phyloP scores from a whole-genome alignment of 208 protist species.

The Polymyxa betae region DNA sequence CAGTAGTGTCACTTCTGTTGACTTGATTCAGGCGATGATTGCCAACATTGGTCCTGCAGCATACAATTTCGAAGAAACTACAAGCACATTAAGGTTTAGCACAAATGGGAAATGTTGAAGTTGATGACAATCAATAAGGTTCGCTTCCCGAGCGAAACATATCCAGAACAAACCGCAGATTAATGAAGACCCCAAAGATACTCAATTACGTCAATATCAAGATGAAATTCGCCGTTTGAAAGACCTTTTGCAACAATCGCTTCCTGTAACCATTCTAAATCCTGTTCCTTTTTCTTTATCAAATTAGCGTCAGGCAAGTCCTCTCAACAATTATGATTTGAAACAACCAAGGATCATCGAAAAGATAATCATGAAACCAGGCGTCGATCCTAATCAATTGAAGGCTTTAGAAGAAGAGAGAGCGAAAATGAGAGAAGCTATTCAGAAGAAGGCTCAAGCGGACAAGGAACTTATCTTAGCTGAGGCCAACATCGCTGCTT shows the following conservation, averaged over 20 bases:
- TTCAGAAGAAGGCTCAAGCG: slow-evolving; percentile 8
- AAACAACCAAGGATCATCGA: background rate
- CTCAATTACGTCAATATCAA: slow-evolving; percentile 78
- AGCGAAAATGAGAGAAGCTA: background rate
- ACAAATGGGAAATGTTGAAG: background rate
- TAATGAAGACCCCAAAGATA: slow-evolving; percentile 83
- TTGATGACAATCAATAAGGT: slow-evolving; percentile 29
- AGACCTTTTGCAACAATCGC: background rate
- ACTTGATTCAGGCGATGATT: slow-evolving; percentile 59
- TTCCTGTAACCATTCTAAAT: background rate
- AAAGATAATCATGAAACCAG: background rate
- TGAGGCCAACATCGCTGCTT: background rate
- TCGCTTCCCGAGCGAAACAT: slow-evolving; percentile 77
- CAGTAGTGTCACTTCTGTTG: background rate
- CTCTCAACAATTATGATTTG: background rate
- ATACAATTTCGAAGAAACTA: slow-evolving; percentile 76
- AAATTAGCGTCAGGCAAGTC: background rate
- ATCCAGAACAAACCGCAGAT: slow-evolving; percentile 84
- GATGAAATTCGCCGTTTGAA: slow-evolving; percentile 70
- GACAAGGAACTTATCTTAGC: slow-evolving; percentile 38
- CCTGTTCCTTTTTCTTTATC: background rate
- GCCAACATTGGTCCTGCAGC: slow-evolving; percentile 73
- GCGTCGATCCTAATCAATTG: background rate
- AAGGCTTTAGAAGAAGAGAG: background rate
- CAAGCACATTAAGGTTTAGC: slow-evolving; percentile 71